Base-by-base conservation (phyloP, 139 green algal species). In the Chlorella sorokiniana region DNA sequence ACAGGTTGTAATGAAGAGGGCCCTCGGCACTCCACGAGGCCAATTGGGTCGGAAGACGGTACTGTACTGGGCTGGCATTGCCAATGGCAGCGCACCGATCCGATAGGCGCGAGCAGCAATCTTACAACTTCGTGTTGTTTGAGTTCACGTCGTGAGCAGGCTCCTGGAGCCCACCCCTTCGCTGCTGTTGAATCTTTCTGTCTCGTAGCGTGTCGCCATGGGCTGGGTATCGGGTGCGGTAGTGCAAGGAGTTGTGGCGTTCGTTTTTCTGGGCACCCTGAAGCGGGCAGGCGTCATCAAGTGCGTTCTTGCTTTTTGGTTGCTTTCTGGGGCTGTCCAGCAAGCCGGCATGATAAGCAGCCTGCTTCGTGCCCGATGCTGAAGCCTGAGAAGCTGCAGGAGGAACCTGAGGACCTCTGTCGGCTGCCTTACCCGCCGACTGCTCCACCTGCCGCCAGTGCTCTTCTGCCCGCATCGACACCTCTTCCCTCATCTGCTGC, bases 261-360 rank as follows among this genome's bases (percentile, higher is more conserved):
- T 76, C 25, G 79, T 88, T 29, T 35, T 88, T 35, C 44, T 88
- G 11, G 84, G 84, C n/a, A 69, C 67, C 33, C 48, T 88, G 61
- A 88, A 88, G 68, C 84, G 80, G 35, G 73, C 84, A 25, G 80
- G 80, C 11, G 64, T 88, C 33, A 64, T 88, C 44, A 79, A 67
- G 84, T 88, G 79, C 45, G 78, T 37, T 44, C 5, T 20, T 33
- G 40, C 4, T n/a, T 33, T 33, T n/a, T n/a, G n/a, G n/a, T n/a
- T n/a, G n/a, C n/a, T n/a, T n/a, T n/a, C n/a, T n/a, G n/a, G n/a
- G n/a, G n/a, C n/a, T n/a, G n/a, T n/a, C n/a, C n/a, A n/a, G n/a
- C n/a, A n/a, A n/a, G n/a, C n/a, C n/a, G n/a, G n/a, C n/a, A n/a
- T n/a, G n/a, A n/a, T n/a, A n/a, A n/a, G n/a, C n/a, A n/a, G n/a